Evolutionary conservation across 768 basidiomycete genomes (phyloP).

Genomic region (Rhodotorula kratochvilovae): DNA sequence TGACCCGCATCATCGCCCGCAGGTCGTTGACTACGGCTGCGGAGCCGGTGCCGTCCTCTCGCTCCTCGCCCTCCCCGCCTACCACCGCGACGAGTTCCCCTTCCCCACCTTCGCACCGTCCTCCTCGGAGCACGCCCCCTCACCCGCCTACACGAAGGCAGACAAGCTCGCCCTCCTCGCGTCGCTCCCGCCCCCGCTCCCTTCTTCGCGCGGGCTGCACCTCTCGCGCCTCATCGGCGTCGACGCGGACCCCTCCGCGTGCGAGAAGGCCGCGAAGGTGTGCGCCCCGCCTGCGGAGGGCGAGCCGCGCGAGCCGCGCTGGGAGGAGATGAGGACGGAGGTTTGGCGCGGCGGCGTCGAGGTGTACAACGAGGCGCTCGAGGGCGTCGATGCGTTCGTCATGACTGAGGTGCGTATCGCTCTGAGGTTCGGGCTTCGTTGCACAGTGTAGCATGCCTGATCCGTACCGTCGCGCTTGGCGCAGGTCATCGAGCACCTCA

Average conservation of each 20-base stretch:
- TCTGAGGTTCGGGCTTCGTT: too few species aligned
- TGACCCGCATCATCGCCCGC: background rate
- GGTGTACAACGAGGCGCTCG: conserved; percentile 61
- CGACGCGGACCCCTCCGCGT: conserved; percentile 60
- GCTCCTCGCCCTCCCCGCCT: conserved; percentile 68
- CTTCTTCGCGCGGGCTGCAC: conserved; percentile 59
- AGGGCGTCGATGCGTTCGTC: conserved; percentile 57
- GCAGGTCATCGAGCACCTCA: conserved; percentile 72
- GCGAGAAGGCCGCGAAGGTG: conserved; percentile 53
- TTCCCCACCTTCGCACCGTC: conserved; percentile 8
- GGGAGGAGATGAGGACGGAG: conserved; percentile 63
- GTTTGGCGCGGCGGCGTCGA: conserved; percentile 75
- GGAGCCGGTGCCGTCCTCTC: conserved; percentile 71
- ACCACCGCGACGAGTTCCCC: conserved; percentile 57
- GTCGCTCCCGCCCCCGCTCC: conserved; percentile 17
- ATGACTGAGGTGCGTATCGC: conserved; percentile 21
- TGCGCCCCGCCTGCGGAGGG: conserved; percentile 42
- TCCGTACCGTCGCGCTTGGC: too few species aligned
- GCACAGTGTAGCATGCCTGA: too few species aligned
- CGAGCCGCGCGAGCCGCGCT: conserved; percentile 49
- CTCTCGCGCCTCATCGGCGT: conserved; percentile 61
- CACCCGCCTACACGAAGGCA: background rate
- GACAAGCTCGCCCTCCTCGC: conserved; percentile 41
- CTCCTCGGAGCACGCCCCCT: too few species aligned
- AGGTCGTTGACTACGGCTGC: conserved; percentile 74